A percentile compares a stretch with the other conserved stretches of the same genome.
Conservation (phyloP, 306 rosid genomes). For the Acmispon strigosus region DNA sequence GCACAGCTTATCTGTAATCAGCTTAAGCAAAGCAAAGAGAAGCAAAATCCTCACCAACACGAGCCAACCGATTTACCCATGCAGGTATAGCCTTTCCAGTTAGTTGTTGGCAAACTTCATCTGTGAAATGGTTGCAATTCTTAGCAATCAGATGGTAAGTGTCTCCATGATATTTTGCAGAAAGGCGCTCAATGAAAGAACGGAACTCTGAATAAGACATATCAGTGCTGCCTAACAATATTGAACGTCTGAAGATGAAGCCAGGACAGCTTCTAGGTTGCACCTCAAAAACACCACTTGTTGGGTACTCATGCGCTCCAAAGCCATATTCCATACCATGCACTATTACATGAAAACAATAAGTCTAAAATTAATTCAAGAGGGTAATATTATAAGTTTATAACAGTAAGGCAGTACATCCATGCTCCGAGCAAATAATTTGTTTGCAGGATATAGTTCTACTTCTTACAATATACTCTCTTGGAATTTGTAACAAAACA, state of each 20-base stretch:
- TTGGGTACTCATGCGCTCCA: constrained; percentile 88
- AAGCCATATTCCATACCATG: constrained; percentile 91
- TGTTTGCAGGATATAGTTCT: background rate
- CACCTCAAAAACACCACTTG: constrained; percentile 96
- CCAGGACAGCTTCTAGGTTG: constrained; percentile 98
- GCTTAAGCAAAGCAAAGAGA: background rate
- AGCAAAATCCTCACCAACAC: constrained; percentile 60
- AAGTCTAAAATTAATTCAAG: background rate
- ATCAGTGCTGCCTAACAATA: constrained; percentile 73
- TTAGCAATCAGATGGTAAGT: constrained; percentile 90
- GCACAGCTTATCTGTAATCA: background rate
- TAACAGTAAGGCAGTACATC: background rate
- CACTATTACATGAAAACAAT: constrained; percentile 46
- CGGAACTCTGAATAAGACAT: constrained; percentile 61
- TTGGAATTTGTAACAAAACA: background rate
- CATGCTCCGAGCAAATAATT: background rate
- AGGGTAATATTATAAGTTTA: background rate
- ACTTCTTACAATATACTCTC: background rate
- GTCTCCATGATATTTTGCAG: constrained; percentile 80
- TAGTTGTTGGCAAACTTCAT: constrained; percentile 72
- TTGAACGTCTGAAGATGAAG: constrained; percentile 76
- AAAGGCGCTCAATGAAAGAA: constrained; percentile 71
- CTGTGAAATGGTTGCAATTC: constrained; percentile 94
- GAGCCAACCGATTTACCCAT: constrained; percentile 94
- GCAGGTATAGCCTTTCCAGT: constrained; percentile 89